Conservation (phyloP, 345 rosid genomes). For the Citropsis articulata region DNA sequence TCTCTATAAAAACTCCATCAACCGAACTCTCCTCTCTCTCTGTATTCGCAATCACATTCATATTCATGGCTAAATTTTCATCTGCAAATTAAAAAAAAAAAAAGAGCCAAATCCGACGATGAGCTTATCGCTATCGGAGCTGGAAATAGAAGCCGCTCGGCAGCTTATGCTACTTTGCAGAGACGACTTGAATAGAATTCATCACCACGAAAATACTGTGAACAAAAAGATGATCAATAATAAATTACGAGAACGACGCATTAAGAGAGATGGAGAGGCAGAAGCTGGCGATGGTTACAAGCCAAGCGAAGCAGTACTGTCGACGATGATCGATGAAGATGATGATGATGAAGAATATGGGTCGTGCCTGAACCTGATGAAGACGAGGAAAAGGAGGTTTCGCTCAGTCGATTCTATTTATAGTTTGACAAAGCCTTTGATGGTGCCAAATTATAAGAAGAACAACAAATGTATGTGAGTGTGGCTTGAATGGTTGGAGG, state of each 20-base stretch:
- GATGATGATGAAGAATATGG: background rate
- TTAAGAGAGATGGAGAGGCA: background rate
- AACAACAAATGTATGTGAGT: background rate
- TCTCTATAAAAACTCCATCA: background rate
- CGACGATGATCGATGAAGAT: background rate
- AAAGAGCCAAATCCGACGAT: background rate
- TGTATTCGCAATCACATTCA: background rate
- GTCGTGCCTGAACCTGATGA: background rate
- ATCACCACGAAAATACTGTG: background rate
- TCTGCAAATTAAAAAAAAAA: too few species aligned
- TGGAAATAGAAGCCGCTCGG: slow-evolving; percentile 25
- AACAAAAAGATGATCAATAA: background rate
- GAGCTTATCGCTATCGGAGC: slow-evolving; percentile 24
- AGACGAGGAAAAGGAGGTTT: slow-evolving; percentile 9
- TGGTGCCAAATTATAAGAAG: background rate
- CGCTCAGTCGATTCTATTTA: slow-evolving; percentile 19
- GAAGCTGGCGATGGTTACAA: background rate
- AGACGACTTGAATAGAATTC: background rate
- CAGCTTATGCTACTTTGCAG: slow-evolving; percentile 25
- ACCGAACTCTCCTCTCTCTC: background rate
- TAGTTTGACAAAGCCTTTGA: slow-evolving; percentile 8
- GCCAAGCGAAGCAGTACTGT: slow-evolving; percentile 8
- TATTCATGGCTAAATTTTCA: background rate
- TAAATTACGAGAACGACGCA: background rate
- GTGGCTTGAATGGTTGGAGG: too few species aligned